Percentiles rank a stretch among this genome's conserved stretches.
Conservation (phyloP, 768 basidiomycete species). For the Podaxis carcinomalis region DNA sequence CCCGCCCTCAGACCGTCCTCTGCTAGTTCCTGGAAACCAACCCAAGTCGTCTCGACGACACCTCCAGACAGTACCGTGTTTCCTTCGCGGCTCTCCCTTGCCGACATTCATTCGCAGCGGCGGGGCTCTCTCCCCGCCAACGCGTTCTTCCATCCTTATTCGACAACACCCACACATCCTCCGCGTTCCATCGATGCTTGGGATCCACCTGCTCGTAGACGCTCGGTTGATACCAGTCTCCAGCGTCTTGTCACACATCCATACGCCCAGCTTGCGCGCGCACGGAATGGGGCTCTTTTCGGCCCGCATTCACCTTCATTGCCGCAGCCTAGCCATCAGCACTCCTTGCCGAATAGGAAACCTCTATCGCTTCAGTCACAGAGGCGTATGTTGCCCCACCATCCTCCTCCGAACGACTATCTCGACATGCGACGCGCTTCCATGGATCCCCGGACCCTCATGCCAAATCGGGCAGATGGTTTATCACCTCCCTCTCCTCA, state of each 20-base stretch:
- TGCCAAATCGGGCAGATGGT: slow-evolving; percentile 26
- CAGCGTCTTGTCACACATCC: slow-evolving; percentile 48
- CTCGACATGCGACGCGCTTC: slow-evolving; percentile 37
- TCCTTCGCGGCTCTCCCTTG: slow-evolving; percentile 27
- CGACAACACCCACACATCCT: slow-evolving; percentile 24
- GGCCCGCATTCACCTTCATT: slow-evolving; percentile 30
- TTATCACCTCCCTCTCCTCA: slow-evolving; percentile 39
- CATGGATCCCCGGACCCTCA: slow-evolving; percentile 35
- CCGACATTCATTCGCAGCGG: slow-evolving; percentile 32
- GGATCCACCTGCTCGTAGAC: slow-evolving; percentile 39
- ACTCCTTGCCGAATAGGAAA: background rate
- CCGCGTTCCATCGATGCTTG: slow-evolving; percentile 35
- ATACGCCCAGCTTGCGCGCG: slow-evolving; percentile 45
- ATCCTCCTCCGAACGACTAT: slow-evolving; percentile 29
- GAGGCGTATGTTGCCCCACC: slow-evolving; percentile 14
- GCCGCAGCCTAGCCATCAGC: slow-evolving; percentile 19
- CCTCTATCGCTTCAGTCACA: slow-evolving; percentile 20
- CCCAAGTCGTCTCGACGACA: slow-evolving; percentile 30
- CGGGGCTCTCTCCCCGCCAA: slow-evolving; percentile 56
- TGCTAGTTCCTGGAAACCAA: slow-evolving; percentile 21
- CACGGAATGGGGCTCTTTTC: slow-evolving; percentile 45
- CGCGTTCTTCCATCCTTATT: slow-evolving; percentile 29
- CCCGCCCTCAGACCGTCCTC: slow-evolving; percentile 11
- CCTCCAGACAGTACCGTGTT: slow-evolving; percentile 30
- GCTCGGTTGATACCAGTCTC: slow-evolving; percentile 44